Evolutionary conservation across 257 asterid genomes (phyloP).

Genomic region (Gentiana dahurica): DNA sequence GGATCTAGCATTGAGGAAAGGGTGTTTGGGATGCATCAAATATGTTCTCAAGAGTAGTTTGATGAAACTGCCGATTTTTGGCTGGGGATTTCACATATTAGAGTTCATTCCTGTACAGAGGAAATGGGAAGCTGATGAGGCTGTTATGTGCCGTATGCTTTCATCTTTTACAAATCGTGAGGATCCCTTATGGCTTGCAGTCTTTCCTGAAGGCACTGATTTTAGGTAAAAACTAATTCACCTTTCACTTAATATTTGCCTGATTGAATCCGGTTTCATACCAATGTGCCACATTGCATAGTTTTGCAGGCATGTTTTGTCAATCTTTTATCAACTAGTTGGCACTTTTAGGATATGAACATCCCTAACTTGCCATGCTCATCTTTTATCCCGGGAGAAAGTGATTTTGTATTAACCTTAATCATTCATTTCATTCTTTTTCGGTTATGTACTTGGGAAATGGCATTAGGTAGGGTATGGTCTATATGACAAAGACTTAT

Average conservation of each 20-base stretch:
- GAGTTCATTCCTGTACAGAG: constrained; percentile 88
- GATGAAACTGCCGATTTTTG: constrained; percentile 81
- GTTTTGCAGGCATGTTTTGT: no score
- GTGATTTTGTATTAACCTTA: no score
- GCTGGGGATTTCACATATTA: constrained; percentile 84
- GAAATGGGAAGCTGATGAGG: constrained; percentile 72
- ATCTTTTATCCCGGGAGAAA: no score
- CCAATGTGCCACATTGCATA: no score
- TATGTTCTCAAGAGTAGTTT: constrained; percentile 75
- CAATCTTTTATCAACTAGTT: no score
- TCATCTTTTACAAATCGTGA: constrained; percentile 36
- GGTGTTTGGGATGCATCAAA: constrained; percentile 59
- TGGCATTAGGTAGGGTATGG: no score
- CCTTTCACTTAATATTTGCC: constrained; percentile 8
- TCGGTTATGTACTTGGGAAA: no score
- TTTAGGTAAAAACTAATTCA: constrained; percentile 41
- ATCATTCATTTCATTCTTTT: no score
- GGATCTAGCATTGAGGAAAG: constrained; percentile 84
- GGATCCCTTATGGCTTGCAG: constrained; percentile 79
- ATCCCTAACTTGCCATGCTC: no score
- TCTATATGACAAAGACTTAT: no score
- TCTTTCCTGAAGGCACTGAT: constrained; percentile 95
- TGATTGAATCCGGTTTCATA: neutral
- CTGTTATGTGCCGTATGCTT: constrained; percentile 39
- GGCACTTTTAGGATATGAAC: no score